These are phyloP conservation scores for Fusarium newnesense DNA, from an alignment of 2,329 filamentous ascomycete species.

Conservation along the genomic window DNA sequence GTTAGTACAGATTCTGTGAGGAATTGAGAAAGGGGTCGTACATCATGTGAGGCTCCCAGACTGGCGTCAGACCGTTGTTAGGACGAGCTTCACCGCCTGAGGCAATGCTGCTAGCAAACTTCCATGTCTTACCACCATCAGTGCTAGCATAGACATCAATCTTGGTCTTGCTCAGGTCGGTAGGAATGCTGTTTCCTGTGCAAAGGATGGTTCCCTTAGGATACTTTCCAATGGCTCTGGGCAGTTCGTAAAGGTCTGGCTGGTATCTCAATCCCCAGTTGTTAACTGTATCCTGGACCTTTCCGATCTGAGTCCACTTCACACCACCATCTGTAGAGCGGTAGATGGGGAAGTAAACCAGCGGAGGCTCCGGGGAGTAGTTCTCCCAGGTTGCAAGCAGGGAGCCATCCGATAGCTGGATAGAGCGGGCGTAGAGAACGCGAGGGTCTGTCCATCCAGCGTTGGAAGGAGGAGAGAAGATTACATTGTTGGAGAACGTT, in stretches of 20 bases:
- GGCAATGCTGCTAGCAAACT: slow-evolving; percentile 74
- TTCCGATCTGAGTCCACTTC: slow-evolving; percentile 73
- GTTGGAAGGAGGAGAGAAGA: slow-evolving; percentile 53
- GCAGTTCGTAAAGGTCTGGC: slow-evolving; percentile 73
- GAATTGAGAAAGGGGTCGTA: slow-evolving; percentile 15
- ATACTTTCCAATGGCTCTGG: slow-evolving; percentile 66
- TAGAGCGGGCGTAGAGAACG: slow-evolving; percentile 57
- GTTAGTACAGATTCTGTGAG: background rate
- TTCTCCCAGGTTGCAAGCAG: slow-evolving; percentile 67
- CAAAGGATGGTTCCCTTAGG: slow-evolving; percentile 71
- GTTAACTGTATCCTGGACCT: slow-evolving; percentile 71
- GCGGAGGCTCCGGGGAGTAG: slow-evolving; percentile 66
- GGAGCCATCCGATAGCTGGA: slow-evolving; percentile 57
- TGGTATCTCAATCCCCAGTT: slow-evolving; percentile 77
- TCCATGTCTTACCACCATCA: slow-evolving; percentile 71
- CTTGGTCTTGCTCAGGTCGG: slow-evolving; percentile 69
- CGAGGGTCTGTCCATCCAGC: slow-evolving; percentile 54
- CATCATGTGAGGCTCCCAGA: slow-evolving; percentile 80
- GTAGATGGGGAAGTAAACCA: slow-evolving; percentile 65
- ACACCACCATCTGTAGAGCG: slow-evolving; percentile 62
- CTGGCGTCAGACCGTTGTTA: slow-evolving; percentile 72
- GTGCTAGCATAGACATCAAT: slow-evolving; percentile 74
- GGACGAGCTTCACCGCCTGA: slow-evolving; percentile 69
- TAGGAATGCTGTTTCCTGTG: slow-evolving; percentile 69
- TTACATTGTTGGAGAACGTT: slow-evolving; percentile 45